Percentiles rank a stretch among this genome's conserved stretches.
These are phyloP conservation scores for Pterocarpus macrocarpus DNA, from an alignment of 306 rosid genomes.

Conservation along the genomic window DNA sequence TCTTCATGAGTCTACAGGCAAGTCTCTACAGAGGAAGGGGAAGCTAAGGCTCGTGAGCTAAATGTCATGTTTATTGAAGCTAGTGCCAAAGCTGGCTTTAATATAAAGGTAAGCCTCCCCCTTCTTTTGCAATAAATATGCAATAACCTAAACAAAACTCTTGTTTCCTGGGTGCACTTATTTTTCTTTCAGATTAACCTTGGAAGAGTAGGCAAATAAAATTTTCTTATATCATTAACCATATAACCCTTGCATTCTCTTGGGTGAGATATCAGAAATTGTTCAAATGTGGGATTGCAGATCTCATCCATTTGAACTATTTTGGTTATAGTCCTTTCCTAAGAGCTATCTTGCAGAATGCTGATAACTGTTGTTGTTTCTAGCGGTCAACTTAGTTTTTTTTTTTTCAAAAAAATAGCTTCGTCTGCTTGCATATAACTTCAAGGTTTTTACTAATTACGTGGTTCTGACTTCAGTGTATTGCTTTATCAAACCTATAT, in stretches of 20 bases:
- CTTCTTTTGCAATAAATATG: slow-evolving; percentile 18
- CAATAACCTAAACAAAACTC: slow-evolving; percentile 15
- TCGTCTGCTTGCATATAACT: slow-evolving; percentile 24
- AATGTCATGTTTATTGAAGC: slow-evolving; percentile 60
- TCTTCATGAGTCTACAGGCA: slow-evolving; percentile 48
- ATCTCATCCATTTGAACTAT: slow-evolving; percentile 36
- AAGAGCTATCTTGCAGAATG: background rate
- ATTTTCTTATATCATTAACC: background rate
- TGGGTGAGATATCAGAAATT: slow-evolving; percentile 28
- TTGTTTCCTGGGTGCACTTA: background rate
- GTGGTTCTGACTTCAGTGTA: slow-evolving; percentile 20
- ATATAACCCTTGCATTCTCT: slow-evolving; percentile 9
- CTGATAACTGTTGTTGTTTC: slow-evolving; percentile 22
- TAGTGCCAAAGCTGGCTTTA: slow-evolving; percentile 58
- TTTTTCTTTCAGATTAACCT: slow-evolving; percentile 28
- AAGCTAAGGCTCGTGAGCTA: slow-evolving; percentile 58
- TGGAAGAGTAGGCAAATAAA: slow-evolving; percentile 6
- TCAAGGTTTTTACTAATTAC: background rate
- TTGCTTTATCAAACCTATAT: slow-evolving; percentile 31
- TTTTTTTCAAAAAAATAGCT: background rate
- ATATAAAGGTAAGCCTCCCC: slow-evolving; percentile 49
- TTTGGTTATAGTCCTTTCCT: slow-evolving; percentile 14
- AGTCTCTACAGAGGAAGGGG: slow-evolving; percentile 63
- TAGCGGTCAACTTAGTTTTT: background rate
- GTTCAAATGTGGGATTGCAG: slow-evolving; percentile 18